Evolutionary conservation across 192 early-diverging fungal species (phyloP).

Genomic region (Linnemannia exigua): DNA sequence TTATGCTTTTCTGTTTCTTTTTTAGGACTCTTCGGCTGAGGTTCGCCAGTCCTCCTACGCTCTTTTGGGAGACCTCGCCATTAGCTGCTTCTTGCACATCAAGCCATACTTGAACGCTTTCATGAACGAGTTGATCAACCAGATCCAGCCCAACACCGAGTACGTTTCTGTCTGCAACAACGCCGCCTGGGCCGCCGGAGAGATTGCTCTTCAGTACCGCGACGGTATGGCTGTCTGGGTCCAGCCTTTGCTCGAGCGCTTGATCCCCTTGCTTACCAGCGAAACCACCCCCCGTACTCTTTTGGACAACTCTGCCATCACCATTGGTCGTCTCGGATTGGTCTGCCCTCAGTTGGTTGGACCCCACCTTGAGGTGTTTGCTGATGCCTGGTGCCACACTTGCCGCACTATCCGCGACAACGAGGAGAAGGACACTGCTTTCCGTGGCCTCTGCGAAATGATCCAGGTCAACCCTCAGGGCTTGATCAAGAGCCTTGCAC

Average conservation of each 20-base stretch:
- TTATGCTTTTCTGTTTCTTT: background rate
- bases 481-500: slow-evolving; percentile 75
- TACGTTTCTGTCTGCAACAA: slow-evolving; percentile 96
- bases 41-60: slow-evolving; percentile 97
- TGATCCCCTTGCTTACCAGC: slow-evolving; percentile 86
- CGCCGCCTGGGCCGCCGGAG: slow-evolving; percentile 97
- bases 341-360: slow-evolving; percentile 88
- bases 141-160: slow-evolving; percentile 83
- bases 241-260: slow-evolving; percentile 82
- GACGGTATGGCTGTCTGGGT: slow-evolving; percentile 88
- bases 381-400: slow-evolving; percentile 85
- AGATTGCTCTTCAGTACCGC: slow-evolving; percentile 91
- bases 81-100: slow-evolving; percentile 87
- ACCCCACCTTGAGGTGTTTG: slow-evolving; percentile 88
- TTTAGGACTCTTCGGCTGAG: slow-evolving; percentile 74
- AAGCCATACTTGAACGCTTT: slow-evolving; percentile 85
- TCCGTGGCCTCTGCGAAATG: slow-evolving; percentile 94
- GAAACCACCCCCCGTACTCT: slow-evolving; percentile 79
- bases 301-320: slow-evolving; percentile 96
- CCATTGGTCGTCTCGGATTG: slow-evolving; percentile 95
- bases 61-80: slow-evolving; percentile 97
- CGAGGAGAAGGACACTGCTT: slow-evolving; percentile 97
- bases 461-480: slow-evolving; percentile 92
- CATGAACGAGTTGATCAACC: slow-evolving; percentile 80
- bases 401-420: slow-evolving; percentile 91